Evolutionary conservation across 176 grass and related monocot genomes (phyloP), one percentile per base, ranked within the genome.

Genomic region (Zoysia japonica): DNA sequence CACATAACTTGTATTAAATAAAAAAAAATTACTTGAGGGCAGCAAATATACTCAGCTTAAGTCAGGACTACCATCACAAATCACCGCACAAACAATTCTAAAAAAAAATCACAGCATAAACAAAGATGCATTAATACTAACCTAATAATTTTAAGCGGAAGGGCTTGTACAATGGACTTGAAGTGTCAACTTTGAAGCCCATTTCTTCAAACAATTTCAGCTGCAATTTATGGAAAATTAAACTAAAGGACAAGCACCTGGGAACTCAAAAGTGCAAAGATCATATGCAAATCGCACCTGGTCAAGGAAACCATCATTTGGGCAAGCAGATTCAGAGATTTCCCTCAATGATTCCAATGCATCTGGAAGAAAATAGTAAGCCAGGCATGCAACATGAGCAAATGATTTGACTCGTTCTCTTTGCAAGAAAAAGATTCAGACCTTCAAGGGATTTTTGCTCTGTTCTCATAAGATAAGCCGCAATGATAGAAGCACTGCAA

Each of bases 121-220:
- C 4, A 38, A 77, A 71, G 61, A 51, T 76, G 48, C 43, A 75
- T 67, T 5, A 74, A 60, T 59, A 82, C 88, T 73, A 80, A 97
- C 89, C 91, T 83, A 97, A 70, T 78, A 94, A 56, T 84, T 97
- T 94, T 69, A 97, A 88, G 67, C 91, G 91, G 84, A 97, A 94
- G 7, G 63, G 88, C 88, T 92, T 92, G 85, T 97, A 97, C 7
- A 90, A 81, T 76, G 94, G 80, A 78, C 76, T 90, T 66, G 89
- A 83, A 77, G 91, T 90, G 41, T 97, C 85, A 81, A 94, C 89
- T 80, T 81, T 94, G 71, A 94, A 97, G 28, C 89, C 83, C 91
- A 92, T 97, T 92, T 94, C 94, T 90, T 94, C 91, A 83, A 97
- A 97, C 14, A 94, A 73, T 83, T 92, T 92, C 76, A 96, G 78